Evolutionary conservation across 495 filamentous ascomycete species (phyloP), one percentile per base, ranked within the genome.

Genomic region (Xylaria palmicola): DNA sequence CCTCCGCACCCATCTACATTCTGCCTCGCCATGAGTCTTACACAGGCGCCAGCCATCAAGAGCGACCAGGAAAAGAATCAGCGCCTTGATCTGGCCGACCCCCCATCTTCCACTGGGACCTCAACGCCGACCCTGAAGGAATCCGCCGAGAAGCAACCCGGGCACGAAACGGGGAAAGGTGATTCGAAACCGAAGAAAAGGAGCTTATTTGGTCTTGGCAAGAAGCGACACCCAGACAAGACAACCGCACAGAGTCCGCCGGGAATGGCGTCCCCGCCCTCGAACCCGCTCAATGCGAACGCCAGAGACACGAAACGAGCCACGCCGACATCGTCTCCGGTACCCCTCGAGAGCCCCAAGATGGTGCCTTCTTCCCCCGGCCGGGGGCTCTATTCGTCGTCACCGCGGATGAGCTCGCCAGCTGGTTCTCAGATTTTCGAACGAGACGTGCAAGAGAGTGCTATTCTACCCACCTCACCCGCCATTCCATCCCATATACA

Each of bases 351-450:
- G 59, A 75, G 74, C 66, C 71, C 73, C 62, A 79, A 74, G 64
- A 70, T 77, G 59, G 69, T 79, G 50, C 76, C 81, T 63, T 71
- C 80, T 9, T 79, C 81, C 9, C 74, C 82, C n/a, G 74, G 79
- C 55, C 77, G 80, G 37, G 79, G 79, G 45, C 71, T 84, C 32
- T 77, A 68, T 60, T 78, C 82, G 24, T 75, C 84, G 15, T 87
- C 86, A 4, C 85, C 86, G 4, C 79, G 83, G 39, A 71, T 88
- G 44, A 78, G 82, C 47, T 89, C 87, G 13, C 86, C 88, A 10
- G 85, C 86, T 5, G 86, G 79, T 34, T 92, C 90, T 24, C 91
- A 93, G 66, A 97, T 97, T 67, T 97, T 97, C 74, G 92, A 97
- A 79, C 89, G 92, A 65, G 87, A 90, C 73, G 93, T 97, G 13